Evolutionary conservation across 23 red algal species (phyloP).

Genomic region (Agarophyton chilense): DNA sequence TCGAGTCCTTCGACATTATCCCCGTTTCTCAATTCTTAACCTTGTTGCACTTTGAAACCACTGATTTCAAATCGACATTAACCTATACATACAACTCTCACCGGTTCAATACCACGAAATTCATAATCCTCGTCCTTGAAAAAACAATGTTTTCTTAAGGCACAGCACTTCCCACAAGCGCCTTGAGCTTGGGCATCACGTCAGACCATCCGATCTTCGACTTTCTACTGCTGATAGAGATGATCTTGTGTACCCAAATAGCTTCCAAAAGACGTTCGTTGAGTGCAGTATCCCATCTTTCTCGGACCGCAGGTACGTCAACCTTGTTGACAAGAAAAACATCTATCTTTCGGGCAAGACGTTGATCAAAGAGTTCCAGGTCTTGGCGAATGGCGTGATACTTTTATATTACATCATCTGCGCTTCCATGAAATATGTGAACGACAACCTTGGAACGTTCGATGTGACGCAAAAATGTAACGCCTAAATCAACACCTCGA

Average conservation of each 20-base stretch:
- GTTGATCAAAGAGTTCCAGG: slow-evolving; percentile 83
- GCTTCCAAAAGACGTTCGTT: slow-evolving; percentile 55
- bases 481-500: slow-evolving; percentile 83
- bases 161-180: slow-evolving; percentile 46
- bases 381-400: slow-evolving; percentile 86
- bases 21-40: slow-evolving; percentile 92
- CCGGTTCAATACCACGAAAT: not conserved
- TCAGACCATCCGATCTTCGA: slow-evolving; percentile 60
- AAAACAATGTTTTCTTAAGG: slow-evolving; percentile 25
- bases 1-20: slow-evolving; percentile 88
- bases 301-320: slow-evolving; percentile 77
- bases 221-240: slow-evolving; percentile 78
- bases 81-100: slow-evolving; percentile 1
- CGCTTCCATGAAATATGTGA: slow-evolving; percentile 79
- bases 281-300: slow-evolving; percentile 41
- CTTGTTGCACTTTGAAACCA: slow-evolving; percentile 61
- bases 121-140: slow-evolving; percentile 33
- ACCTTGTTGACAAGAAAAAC: slow-evolving; percentile 95
- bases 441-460: slow-evolving; percentile 86
- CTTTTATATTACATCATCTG: slow-evolving; percentile 68
- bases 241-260: slow-evolving; percentile 57
- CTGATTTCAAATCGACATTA: slow-evolving; percentile 31
- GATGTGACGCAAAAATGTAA: slow-evolving; percentile 87
- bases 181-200: slow-evolving; percentile 61
- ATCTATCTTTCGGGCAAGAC: slow-evolving; percentile 71